phyloP scores from a whole-genome alignment of 768 basidiomycete species.

The Mycena maculata region DNA sequence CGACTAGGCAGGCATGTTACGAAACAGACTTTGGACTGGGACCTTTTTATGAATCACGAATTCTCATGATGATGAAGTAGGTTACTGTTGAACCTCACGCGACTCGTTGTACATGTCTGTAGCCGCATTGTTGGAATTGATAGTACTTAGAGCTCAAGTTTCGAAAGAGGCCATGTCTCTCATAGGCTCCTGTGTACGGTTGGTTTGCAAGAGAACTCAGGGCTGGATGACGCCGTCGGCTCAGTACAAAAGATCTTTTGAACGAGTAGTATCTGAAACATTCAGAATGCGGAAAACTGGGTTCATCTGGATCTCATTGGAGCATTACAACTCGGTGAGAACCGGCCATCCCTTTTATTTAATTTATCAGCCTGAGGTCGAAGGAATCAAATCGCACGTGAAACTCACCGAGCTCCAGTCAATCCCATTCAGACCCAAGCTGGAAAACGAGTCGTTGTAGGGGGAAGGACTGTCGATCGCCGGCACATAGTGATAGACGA shows the following conservation, averaged over 20 bases:
- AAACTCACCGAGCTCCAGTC: conserved; percentile 29
- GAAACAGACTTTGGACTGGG: conserved; percentile 18
- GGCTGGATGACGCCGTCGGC: too few relatives aligned
- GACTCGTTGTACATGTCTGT: conserved; percentile 13
- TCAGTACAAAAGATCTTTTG: too few relatives aligned
- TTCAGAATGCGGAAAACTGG: too few relatives aligned
- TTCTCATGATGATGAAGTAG: conserved; percentile 16
- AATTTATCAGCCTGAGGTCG: background rate
- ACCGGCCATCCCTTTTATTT: conserved; percentile 17
- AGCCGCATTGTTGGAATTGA: conserved; percentile 24
- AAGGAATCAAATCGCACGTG: background rate
- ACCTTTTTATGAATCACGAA: conserved; percentile 15
- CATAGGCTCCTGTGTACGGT: too few relatives aligned
- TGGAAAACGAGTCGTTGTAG: conserved; percentile 26
- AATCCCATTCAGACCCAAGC: conserved; percentile 31
- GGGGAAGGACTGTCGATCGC: conserved; percentile 24
- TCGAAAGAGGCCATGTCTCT: too few relatives aligned
- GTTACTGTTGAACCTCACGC: conserved; percentile 21
- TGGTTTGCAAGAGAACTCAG: too few relatives aligned
- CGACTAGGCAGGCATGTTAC: conserved; percentile 4
- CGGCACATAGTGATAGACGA: conserved; percentile 32
- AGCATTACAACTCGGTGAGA: conserved; percentile 10
- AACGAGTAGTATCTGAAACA: too few relatives aligned
- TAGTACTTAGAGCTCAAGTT: conserved; percentile 25
- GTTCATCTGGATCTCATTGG: background rate